phyloP scores from a whole-genome alignment of 2,329 filamentous ascomycete species.

The Monosporascus sp. region DNA sequence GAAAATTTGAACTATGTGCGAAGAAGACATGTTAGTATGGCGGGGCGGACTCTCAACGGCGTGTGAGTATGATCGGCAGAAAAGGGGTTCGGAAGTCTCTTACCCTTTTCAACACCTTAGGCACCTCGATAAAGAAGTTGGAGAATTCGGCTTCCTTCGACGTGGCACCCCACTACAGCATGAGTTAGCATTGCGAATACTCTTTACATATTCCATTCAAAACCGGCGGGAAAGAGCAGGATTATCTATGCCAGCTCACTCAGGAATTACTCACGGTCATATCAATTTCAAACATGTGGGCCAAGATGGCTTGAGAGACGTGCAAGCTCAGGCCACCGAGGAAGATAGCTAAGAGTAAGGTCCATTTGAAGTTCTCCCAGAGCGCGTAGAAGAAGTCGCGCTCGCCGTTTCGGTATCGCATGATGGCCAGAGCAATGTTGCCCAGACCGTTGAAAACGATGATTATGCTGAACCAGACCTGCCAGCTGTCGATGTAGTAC shows the following conservation, averaged over 20 bases:
- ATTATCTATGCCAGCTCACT: no score
- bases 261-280: conserved; percentile 45
- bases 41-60: conserved; percentile 11
- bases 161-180: conserved; percentile 64
- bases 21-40: background rate
- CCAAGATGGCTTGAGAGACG: conserved; percentile 71
- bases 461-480: conserved; percentile 76
- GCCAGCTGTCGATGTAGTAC: conserved; percentile 65
- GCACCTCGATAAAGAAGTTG: conserved; percentile 81
- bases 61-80: conserved; percentile 31
- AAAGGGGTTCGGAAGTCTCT: conserved; percentile 37
- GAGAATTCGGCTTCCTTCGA: conserved; percentile 76
- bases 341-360: conserved; percentile 70
- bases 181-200: background rate
- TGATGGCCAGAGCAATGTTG: conserved; percentile 64
- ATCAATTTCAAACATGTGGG: conserved; percentile 80
- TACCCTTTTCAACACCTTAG: conserved; percentile 71
- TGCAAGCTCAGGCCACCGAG: conserved; percentile 77
- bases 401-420: conserved; percentile 68
- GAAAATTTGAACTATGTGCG: conserved; percentile 61
- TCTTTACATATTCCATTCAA: background rate
- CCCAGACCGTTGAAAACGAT: conserved; percentile 72
- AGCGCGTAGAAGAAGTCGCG: conserved; percentile 50
- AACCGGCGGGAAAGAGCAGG: background rate
- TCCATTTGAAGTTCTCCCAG: conserved; percentile 68